Evolutionary conservation across 108 stramenopile species (phyloP).

Genomic region (Cyclotella kingstonii): DNA sequence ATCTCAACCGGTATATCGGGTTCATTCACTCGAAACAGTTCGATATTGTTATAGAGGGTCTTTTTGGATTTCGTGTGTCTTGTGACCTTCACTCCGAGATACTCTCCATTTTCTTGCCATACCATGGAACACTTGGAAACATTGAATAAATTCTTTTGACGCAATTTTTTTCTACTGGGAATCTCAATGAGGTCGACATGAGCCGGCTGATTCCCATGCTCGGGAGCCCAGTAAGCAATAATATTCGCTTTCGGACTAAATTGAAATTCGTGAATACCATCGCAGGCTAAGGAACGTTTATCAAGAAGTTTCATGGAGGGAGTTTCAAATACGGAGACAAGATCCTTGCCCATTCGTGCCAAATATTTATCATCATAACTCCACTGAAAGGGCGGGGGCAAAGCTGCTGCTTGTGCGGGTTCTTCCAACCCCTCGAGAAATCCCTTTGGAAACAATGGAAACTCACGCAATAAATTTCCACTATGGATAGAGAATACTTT

Average conservation of each 20-base stretch:
- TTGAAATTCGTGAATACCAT: conserved; percentile 92
- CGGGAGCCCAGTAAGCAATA: conserved; percentile 96
- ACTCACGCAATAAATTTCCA: conserved; percentile 79
- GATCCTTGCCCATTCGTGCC: conserved; percentile 89
- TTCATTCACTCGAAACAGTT: conserved; percentile 90
- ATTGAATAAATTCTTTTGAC: conserved; percentile 95
- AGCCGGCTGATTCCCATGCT: conserved; percentile 89
- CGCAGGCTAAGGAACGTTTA: conserved; percentile 83
- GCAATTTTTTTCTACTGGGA: conserved; percentile 86
- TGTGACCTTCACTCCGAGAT: conserved; percentile 93
- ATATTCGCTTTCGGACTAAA: conserved; percentile 92
- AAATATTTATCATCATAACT: conserved; percentile 91
- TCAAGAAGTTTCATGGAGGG: conserved; percentile 91
- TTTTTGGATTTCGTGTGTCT: conserved; percentile 95
- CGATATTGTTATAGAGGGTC: conserved; percentile 93
- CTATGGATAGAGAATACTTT: conserved; percentile 90
- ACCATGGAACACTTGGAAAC: conserved; percentile 91
- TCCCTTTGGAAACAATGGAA: conserved; percentile 71
- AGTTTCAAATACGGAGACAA: conserved; percentile 91
- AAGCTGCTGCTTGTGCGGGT: conserved; percentile 13
- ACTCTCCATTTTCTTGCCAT: conserved; percentile 93
- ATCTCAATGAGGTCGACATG: conserved; percentile 92
- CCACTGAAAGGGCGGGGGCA: conserved; percentile 93
- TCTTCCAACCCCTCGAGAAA: conserved; percentile 43
- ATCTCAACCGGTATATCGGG: conserved; percentile 92